These are phyloP conservation scores for Dendrobium catenatum DNA, from an alignment of 106 monocot genomes.

Conservation along the genomic window DNA sequence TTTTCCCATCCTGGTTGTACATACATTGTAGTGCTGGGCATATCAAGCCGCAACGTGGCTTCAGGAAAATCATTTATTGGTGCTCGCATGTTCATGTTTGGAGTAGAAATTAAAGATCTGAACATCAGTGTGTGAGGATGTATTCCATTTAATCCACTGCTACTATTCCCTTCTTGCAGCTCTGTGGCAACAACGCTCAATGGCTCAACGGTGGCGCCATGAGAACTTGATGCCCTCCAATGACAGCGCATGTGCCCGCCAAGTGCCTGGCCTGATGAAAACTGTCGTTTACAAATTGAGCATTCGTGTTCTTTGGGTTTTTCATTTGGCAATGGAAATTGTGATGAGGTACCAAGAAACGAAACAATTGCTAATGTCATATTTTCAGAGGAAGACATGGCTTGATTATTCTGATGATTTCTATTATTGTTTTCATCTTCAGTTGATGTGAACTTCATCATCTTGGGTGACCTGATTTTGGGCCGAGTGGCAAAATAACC, in stretches of 20 bases:
- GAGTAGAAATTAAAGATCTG: conserved; percentile 8
- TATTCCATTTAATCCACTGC: neutral
- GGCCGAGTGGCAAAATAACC: conserved; percentile 62
- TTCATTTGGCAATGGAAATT: conserved; percentile 21
- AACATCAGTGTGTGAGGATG: neutral
- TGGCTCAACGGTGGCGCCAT: neutral
- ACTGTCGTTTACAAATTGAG: conserved; percentile 58
- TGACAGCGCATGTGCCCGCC: conserved; percentile 67
- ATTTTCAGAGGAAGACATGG: too few species aligned
- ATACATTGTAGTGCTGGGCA: conserved; percentile 19
- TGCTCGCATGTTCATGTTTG: conserved; percentile 56
- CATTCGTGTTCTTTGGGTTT: conserved; percentile 71
- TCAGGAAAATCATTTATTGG: neutral
- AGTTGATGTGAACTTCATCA: neutral
- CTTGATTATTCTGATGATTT: too few species aligned
- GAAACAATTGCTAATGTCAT: too few species aligned
- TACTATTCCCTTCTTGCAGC: neutral
- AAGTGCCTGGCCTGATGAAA: conserved; percentile 68
- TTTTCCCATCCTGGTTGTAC: conserved; percentile 26
- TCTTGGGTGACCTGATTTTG: neutral
- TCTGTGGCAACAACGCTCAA: too few species aligned
- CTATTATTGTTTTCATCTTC: too few species aligned
- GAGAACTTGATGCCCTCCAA: conserved; percentile 35
- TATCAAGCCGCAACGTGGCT: conserved; percentile 21
- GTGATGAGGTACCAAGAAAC: neutral